A percentile compares a stretch with the other conserved stretches of the same genome.
Evolutionary conservation across 192 early-diverging fungal genomes (phyloP).

Genomic region (Coemansia sp.): DNA sequence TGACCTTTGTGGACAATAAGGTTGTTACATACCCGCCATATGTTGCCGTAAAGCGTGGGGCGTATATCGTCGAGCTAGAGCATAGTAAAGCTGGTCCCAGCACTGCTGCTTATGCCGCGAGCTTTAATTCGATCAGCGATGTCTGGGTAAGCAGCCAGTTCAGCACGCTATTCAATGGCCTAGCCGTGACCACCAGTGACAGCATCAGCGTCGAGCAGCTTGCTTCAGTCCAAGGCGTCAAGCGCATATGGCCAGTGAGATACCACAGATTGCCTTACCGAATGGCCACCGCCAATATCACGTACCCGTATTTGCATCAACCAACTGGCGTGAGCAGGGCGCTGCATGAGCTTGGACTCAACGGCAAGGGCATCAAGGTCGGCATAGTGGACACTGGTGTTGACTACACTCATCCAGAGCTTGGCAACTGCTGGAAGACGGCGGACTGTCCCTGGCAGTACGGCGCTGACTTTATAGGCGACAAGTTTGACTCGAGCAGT

Average conservation of each 20-base stretch:
- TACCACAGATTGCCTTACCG: conserved; percentile 9
- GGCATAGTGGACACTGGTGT: conserved; percentile 72
- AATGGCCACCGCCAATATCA: not conserved
- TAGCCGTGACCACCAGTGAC: conserved; percentile 14
- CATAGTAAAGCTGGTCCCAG: not conserved
- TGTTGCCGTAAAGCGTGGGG: conserved; percentile 14
- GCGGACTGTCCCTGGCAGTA: conserved; percentile 58
- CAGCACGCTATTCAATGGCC: conserved; percentile 21
- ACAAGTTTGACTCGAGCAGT: conserved; percentile 36
- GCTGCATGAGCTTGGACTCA: conserved; percentile 52
- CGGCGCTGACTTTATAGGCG: conserved; percentile 70
- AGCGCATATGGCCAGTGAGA: conserved; percentile 32
- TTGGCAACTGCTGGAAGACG: conserved; percentile 68
- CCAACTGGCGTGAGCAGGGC: conserved; percentile 58
- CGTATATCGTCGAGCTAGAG: conserved; percentile 42
- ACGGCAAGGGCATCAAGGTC: conserved; percentile 66
- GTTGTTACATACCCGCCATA: conserved; percentile 22
- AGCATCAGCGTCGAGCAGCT: conserved; percentile 9
- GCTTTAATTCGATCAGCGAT: conserved; percentile 13
- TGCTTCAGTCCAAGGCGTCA: conserved; percentile 31
- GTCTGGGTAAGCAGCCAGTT: conserved; percentile 23
- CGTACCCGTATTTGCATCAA: conserved; percentile 37
- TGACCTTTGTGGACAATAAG: not conserved
- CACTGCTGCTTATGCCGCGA: conserved; percentile 5
- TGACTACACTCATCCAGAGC: conserved; percentile 67